These are phyloP conservation scores for Pseudoneurospora amorphoporcata DNA, from an alignment of 495 filamentous ascomycete species.

Conservation along the genomic window DNA sequence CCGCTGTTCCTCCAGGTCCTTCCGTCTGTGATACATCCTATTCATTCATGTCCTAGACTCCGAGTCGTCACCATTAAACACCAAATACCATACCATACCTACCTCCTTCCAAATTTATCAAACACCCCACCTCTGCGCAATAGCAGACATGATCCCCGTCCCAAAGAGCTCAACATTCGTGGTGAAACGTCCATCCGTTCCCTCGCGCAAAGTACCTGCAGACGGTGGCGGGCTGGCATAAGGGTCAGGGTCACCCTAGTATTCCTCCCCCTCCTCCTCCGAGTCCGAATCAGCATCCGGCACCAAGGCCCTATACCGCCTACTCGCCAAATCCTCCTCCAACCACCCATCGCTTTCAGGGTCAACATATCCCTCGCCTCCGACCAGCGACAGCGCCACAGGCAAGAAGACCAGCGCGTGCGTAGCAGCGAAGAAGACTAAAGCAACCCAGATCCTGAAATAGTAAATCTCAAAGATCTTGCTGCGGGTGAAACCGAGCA, in stretches of 20 bases:
- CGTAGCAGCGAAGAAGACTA: slow-evolving; percentile 78
- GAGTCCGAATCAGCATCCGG: slow-evolving; percentile 31
- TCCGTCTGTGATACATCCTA: neutral
- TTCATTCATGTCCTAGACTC: neutral
- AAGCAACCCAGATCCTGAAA: slow-evolving; percentile 87
- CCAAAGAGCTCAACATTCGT: neutral
- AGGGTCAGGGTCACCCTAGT: neutral
- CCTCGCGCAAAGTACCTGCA: neutral
- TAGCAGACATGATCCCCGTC: neutral
- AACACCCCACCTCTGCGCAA: neutral
- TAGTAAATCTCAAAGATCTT: slow-evolving; percentile 99
- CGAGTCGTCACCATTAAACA: neutral
- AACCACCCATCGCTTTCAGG: slow-evolving; percentile 74
- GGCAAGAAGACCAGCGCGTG: slow-evolving; percentile 90
- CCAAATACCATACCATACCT: neutral
- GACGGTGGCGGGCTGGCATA: neutral
- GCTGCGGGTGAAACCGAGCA: slow-evolving; percentile 86
- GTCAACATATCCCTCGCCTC: slow-evolving; percentile 81
- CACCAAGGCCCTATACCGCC: slow-evolving; percentile 35
- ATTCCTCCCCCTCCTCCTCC: slow-evolving; percentile 2
- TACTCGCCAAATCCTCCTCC: slow-evolving; percentile 63
- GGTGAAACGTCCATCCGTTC: neutral
- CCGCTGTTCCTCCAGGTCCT: neutral
- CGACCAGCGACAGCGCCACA: slow-evolving; percentile 76
- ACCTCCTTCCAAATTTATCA: neutral